These are phyloP conservation scores for Colletotrichum tamarilloi DNA, from an alignment of 2,329 filamentous ascomycete species.

Conservation along the genomic window DNA sequence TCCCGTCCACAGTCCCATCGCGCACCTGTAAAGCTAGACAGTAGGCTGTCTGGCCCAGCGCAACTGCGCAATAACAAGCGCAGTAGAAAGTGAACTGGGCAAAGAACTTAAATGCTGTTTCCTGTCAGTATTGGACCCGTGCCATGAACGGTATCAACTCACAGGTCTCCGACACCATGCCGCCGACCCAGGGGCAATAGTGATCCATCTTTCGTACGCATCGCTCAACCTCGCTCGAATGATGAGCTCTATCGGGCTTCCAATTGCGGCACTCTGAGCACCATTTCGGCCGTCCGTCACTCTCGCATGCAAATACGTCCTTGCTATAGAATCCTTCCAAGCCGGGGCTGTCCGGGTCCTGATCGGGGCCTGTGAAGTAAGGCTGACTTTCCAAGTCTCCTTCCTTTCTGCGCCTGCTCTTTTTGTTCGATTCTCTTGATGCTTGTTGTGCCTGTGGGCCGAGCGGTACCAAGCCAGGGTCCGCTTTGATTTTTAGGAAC, in stretches of 20 bases:
- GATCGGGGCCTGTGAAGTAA: conserved; percentile 52
- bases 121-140: conserved; percentile 1
- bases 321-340: conserved; percentile 83
- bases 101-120: conserved; percentile 86
- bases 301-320: conserved; percentile 85
- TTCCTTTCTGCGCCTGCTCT: conserved; percentile 40
- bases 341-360: conserved; percentile 71
- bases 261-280: conserved; percentile 86
- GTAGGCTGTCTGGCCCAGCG: conserved; percentile 72
- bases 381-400: conserved; percentile 49
- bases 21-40: conserved; percentile 67
- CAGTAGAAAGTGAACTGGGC: conserved; percentile 86
- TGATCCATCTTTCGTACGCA: conserved; percentile 95
- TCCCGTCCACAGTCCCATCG: conserved; percentile 61
- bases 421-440: conserved; percentile 32
- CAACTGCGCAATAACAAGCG: conserved; percentile 72
- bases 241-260: conserved; percentile 90
- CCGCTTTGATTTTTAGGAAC: conserved; percentile 72
- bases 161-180: conserved; percentile 86
- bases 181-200: conserved; percentile 97
- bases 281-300: conserved; percentile 86
- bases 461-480: conserved; percentile 80
- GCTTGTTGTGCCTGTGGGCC: conserved; percentile 45
- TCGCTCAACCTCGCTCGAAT: conserved; percentile 83
- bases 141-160: conserved; percentile 43